Evolutionary conservation across 2,329 filamentous ascomycete species (phyloP), one percentile per base, ranked within the genome.

Genomic region (Capronia coronata): DNA sequence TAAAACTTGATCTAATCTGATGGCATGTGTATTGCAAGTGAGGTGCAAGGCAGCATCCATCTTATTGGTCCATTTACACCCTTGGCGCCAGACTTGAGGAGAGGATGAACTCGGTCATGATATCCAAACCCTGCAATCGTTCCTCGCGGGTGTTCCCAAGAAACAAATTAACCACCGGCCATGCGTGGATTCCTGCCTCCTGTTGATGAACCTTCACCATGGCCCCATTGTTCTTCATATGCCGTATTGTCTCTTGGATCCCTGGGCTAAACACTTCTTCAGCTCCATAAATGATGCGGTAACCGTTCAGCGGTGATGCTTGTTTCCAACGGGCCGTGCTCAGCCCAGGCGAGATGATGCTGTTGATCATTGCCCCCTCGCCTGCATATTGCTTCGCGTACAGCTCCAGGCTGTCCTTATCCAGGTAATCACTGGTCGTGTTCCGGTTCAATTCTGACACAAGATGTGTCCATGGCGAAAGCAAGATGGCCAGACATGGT

Each of bases 391-490:
- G 79, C 10, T 74, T 70, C 1, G 83, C 87, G 62, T 90, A 93
- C 7, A 73, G 71, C 64, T 83, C 79, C 22, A 94, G 71, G 45
- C 75, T 82, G 13, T 75, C 67, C 14, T 75, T 74, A 60, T 88
- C 80, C 29, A 94, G 75, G 62, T 86, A 94, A 65, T 94, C 88
- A 57, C 83, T 86, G 2, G 70, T 64, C 0, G 85, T 91, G 57
- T 85, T 80, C 46, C 73, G 73, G 60, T 90, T 83, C 45, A 78
- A 75, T 5, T 72, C 68, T 0, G 84, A 87, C 32, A 87, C 73
- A 34, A 94, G 77, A 1, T 82, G 84, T 10, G 83, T 75, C 88
- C 88, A 94, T 0, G 87, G 87, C 8, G 85, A 90, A 52, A 94
- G 86, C 52, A 93, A 72, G 18, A 83, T 73, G 1, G 83, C 86